Percentiles rank a stretch among this genome's conserved stretches.
phyloP scores from a whole-genome alignment of 2,329 filamentous ascomycete genomes.

The Didymella keratinophila region DNA sequence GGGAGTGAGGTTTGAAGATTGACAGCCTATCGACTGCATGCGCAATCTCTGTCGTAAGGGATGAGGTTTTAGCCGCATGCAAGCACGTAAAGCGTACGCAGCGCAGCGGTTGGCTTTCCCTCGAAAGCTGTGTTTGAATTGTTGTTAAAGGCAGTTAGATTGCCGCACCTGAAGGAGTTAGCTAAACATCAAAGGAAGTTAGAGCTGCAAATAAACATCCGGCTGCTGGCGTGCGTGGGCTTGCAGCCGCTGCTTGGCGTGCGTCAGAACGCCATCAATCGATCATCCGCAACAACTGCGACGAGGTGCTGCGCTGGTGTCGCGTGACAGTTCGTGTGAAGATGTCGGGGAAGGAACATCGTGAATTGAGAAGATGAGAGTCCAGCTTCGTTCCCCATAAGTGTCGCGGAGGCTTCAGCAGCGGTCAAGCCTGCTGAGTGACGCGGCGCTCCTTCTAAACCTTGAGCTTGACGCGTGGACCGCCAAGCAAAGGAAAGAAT shows the following conservation, averaged over 20 bases:
- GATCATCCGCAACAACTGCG: neutral
- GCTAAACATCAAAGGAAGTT: neutral
- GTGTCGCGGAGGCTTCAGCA: constrained; percentile 2
- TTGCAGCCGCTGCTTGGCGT: constrained; percentile 14
- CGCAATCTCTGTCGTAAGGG: constrained; percentile 7
- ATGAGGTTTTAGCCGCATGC: neutral
- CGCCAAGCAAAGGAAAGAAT: constrained; percentile 17
- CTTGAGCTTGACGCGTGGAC: constrained; percentile 19
- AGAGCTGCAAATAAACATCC: neutral
- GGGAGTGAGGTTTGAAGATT: neutral
- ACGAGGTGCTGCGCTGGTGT: constrained; percentile 2
- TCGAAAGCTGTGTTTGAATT: neutral
- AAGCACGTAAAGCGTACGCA: constrained; percentile 2
- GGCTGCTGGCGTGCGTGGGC: neutral
- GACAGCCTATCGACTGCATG: neutral
- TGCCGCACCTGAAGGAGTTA: neutral
- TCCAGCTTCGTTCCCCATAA: neutral
- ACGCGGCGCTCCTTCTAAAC: constrained; percentile 14
- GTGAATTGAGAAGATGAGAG: neutral
- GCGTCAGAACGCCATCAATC: constrained; percentile 9
- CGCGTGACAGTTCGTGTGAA: constrained; percentile 11
- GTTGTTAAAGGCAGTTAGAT: constrained; percentile 3
- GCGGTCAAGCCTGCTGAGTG: constrained; percentile 8
- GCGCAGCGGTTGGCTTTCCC: neutral
- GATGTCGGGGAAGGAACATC: neutral